Conservation (phyloP, 2,329 filamentous ascomycete species). For the Orbilia brochopaga region DNA sequence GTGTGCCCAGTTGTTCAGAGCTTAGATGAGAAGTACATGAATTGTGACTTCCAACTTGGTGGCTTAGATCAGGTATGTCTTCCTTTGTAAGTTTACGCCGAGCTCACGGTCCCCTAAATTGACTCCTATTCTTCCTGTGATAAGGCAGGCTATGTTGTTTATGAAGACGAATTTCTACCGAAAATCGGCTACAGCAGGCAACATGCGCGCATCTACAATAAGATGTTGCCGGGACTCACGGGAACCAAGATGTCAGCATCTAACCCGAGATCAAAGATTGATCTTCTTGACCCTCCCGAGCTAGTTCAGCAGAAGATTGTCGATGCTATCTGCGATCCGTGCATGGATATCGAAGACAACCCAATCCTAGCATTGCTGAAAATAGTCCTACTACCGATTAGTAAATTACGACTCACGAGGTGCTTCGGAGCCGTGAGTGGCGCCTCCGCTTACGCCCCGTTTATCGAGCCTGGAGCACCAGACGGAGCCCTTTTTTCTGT, state of each 20-base stretch:
- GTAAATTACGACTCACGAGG: conserved; percentile 2
- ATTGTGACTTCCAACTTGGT: conserved; percentile 26
- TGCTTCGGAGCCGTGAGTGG: not conserved
- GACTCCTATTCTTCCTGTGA: not conserved
- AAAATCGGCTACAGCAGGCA: conserved; percentile 28
- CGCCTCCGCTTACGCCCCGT: not conserved
- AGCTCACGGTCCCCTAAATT: too few relatives aligned
- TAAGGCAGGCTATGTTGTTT: conserved; percentile 26
- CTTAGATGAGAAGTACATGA: conserved; percentile 25
- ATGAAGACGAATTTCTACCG: conserved; percentile 27
- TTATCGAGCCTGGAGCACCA: not conserved
- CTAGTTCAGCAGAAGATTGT: conserved; percentile 25
- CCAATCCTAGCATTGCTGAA: conserved; percentile 23
- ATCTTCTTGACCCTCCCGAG: conserved; percentile 32
- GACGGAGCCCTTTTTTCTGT: conserved; percentile 11
- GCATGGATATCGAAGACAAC: conserved; percentile 5
- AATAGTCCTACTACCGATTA: conserved; percentile 16
- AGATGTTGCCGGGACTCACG: conserved; percentile 30
- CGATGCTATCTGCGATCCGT: conserved; percentile 14
- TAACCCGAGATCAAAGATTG: conserved; percentile 38
- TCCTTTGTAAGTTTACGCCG: too few relatives aligned
- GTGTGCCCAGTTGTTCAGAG: conserved; percentile 18
- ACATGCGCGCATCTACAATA: conserved; percentile 32
- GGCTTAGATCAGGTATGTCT: conserved; percentile 33
- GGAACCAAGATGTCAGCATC: conserved; percentile 46